Base-by-base conservation (phyloP, 805 yeast genomes). In the Barnettozyma sucrosica region DNA sequence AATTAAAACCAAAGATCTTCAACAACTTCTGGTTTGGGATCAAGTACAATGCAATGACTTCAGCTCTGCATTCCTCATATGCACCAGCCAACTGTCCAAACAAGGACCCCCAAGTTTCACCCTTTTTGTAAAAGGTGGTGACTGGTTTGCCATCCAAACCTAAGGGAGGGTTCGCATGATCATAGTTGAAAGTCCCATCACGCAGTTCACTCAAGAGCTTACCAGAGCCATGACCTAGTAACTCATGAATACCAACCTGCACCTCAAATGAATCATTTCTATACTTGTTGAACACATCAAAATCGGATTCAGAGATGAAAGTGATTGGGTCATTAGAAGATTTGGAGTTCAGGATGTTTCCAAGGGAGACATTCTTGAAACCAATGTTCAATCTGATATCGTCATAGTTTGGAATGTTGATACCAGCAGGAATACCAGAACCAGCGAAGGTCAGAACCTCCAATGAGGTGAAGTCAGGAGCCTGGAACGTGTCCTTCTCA, bases 11-110 rank as follows among this genome's bases (percentile, higher is more conserved):
- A 63, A 89, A 89, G 47, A 88, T 84, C 26, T 78, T 76, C 53
- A 89, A 71, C 30, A 89, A 73, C 46, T 80, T 74, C 49, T 79
- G 71, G 65, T 83, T 82, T 41, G 90, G 79, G 56, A 84, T 77
- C 54, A 89, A 75, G 63, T 77, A 85, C 79, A 89, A 77, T 5
- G 96, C 96, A 41, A 89, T 95, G 49, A 83, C 78, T 64, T 89
- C 97, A 23, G 97, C 97, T 57, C 97, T 79, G 64, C 96, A 89
- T 66, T 89, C 97, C 66, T 89, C 97, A 62, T 83, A 88, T 1
- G 95, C 81, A 24, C 96, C 96, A 7, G 96, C 85, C 51, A 83
- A 65, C 4, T 84, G 72, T 10, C 96, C 92, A 64, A 89, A 89
- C 45, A 84, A 70, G 4, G 92, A 82, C 4, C 95, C 92, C 96